Evolutionary conservation across 108 stramenopile genomes (phyloP).

Genomic region (Seminavis robusta): DNA sequence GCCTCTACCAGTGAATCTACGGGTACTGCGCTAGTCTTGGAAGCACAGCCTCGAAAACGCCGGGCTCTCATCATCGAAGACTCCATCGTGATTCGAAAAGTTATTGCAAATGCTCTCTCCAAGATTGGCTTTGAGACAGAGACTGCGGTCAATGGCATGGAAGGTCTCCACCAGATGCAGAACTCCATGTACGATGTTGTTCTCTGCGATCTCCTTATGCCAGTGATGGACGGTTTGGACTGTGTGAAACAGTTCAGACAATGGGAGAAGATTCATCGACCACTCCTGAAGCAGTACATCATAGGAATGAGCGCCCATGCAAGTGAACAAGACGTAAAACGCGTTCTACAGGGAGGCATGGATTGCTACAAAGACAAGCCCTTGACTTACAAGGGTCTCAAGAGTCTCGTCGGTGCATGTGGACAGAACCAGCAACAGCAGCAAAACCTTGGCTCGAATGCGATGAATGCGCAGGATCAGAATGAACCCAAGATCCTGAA

Average conservation of each 20-base stretch:
- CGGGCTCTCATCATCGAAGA: constrained; percentile 61
- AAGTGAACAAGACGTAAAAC: constrained; percentile 38
- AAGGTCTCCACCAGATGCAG: constrained; percentile 55
- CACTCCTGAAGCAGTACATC: constrained; percentile 48
- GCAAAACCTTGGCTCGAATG: background rate
- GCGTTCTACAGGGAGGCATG: constrained; percentile 61
- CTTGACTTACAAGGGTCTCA: constrained; percentile 39
- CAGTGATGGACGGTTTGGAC: constrained; percentile 79
- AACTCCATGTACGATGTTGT: constrained; percentile 20
- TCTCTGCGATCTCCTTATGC: constrained; percentile 73
- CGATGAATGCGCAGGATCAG: background rate
- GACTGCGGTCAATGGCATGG: constrained; percentile 63
- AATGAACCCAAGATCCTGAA: background rate
- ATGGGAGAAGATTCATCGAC: constrained; percentile 52
- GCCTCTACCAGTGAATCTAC: background rate
- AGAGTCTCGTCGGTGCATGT: background rate
- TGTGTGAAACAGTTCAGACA: constrained; percentile 57
- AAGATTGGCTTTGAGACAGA: constrained; percentile 56
- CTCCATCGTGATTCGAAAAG: constrained; percentile 59
- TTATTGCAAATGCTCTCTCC: constrained; percentile 38
- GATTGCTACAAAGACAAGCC: constrained; percentile 57
- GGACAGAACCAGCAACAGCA: background rate
- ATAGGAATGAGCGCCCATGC: constrained; percentile 72
- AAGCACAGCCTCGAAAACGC: constrained; percentile 2
- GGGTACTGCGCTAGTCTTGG: background rate